These are phyloP conservation scores for Podospora australis DNA, from an alignment of 495 filamentous ascomycete genomes.

Conservation along the genomic window DNA sequence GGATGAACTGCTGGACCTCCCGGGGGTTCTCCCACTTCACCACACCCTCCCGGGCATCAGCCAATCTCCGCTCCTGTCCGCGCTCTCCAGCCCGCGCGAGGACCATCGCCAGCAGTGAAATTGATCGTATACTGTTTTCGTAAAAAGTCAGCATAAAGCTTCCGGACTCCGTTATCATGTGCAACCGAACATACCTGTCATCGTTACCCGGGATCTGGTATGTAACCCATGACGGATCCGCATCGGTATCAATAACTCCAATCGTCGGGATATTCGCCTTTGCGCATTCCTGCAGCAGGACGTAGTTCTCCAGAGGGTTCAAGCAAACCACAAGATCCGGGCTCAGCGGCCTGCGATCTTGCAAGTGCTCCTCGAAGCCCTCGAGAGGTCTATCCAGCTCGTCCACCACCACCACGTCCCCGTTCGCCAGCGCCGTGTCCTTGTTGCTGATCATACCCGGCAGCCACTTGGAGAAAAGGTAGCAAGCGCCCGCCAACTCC, in stretches of 20 bases:
- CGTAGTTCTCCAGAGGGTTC: conserved; percentile 88
- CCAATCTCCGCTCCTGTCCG: conserved; percentile 60
- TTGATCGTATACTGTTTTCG: conserved; percentile 61
- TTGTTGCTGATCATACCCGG: conserved; percentile 91
- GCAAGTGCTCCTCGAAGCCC: conserved; percentile 58
- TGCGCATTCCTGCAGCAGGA: conserved; percentile 84
- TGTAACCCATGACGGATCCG: conserved; percentile 87
- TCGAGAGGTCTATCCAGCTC: conserved; percentile 58
- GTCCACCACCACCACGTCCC: conserved; percentile 62
- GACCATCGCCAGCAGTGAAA: conserved; percentile 75
- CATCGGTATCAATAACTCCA: conserved; percentile 89
- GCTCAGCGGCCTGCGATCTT: conserved; percentile 56
- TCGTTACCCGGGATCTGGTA: conserved; percentile 97
- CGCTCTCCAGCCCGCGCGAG: conserved; percentile 77
- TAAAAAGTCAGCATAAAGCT: conserved; percentile 25
- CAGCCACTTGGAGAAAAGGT: conserved; percentile 91
- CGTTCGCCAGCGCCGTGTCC: conserved; percentile 69
- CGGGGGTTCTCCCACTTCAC: conserved; percentile 50
- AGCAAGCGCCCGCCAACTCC: conserved; percentile 67
- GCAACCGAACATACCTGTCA: conserved; percentile 55
- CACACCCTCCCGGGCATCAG: conserved; percentile 52
- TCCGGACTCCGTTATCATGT: background rate
- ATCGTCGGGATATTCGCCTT: conserved; percentile 86
- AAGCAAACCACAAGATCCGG: conserved; percentile 90
- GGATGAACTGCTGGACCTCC: conserved; percentile 27